These are phyloP conservation scores for Eucalyptus regnans DNA, from an alignment of 345 rosid genomes.

Conservation along the genomic window DNA sequence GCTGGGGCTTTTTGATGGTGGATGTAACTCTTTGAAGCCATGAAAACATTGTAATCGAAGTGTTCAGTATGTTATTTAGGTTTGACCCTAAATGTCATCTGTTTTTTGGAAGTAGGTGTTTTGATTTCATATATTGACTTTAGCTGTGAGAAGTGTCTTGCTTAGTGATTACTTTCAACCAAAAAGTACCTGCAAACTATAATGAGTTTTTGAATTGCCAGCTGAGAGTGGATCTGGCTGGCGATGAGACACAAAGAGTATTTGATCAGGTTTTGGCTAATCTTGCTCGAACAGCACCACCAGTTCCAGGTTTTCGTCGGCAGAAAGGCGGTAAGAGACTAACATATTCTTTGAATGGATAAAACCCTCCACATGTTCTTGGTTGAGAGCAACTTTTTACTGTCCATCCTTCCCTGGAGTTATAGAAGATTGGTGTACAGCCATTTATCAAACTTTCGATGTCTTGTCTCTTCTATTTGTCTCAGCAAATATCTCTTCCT, in stretches of 20 bases:
- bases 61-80: not conserved
- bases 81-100: not conserved
- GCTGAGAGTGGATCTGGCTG: conserved; percentile 51
- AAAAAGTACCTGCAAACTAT: not conserved
- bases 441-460: not conserved
- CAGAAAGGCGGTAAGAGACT: conserved; percentile 47
- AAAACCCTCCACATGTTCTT: not conserved
- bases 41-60: not conserved
- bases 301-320: conserved; percentile 54
- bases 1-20: not conserved
- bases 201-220: conserved; percentile 1
- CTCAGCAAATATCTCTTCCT: not conserved
- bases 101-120: not conserved
- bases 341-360: not conserved
- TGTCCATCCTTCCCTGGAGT: not conserved
- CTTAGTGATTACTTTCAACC: not conserved
- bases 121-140: not conserved
- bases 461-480: not conserved
- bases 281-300: conserved; percentile 49
- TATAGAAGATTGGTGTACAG: not conserved
- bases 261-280: conserved; percentile 33
- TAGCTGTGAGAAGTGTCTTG: not conserved
- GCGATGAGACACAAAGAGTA: conserved; percentile 33
- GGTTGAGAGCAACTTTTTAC: not conserved
- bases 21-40: not conserved